Conservation (phyloP, 495 filamentous ascomycete species). For the Trichoderma reesei region DNA sequence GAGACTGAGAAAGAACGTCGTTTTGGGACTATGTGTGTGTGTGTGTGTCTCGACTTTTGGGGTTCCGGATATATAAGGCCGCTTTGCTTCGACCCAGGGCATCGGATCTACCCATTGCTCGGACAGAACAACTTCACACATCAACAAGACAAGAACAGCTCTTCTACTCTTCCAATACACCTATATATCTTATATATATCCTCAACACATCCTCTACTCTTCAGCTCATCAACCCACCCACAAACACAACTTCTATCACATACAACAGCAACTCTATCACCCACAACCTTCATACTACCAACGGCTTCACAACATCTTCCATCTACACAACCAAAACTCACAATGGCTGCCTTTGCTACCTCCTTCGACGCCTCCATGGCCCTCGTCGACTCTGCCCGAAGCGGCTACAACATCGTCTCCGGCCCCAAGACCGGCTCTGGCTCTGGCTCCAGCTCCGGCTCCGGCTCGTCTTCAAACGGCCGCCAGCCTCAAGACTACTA, state of each 20-base stretch:
- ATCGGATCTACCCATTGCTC: neutral
- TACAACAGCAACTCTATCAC: too few species aligned
- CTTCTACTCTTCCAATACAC: neutral
- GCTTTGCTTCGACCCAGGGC: neutral
- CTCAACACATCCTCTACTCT: neutral
- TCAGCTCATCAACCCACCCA: neutral
- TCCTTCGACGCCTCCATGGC: conserved; percentile 44
- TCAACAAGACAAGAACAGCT: neutral
- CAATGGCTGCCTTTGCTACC: conserved; percentile 34
- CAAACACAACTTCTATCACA: neutral
- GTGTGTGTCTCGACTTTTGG: neutral
- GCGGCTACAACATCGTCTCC: conserved; percentile 34
- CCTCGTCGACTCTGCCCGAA: conserved; percentile 32
- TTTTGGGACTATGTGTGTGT: neutral
- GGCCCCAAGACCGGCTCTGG: conserved; percentile 1
- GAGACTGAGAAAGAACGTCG: neutral
- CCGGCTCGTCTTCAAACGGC: neutral
- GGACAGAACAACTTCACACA: neutral
- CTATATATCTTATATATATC: neutral
- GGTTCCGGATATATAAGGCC: neutral
- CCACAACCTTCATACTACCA: too few species aligned
- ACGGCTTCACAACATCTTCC: neutral
- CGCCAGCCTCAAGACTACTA: neutral
- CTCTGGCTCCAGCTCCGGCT: conserved; percentile 1
- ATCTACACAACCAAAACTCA: neutral